Base-by-base conservation (phyloP, 1,284 basidiomycete genomes). In the Mycosarcoma mackinlayi region DNA sequence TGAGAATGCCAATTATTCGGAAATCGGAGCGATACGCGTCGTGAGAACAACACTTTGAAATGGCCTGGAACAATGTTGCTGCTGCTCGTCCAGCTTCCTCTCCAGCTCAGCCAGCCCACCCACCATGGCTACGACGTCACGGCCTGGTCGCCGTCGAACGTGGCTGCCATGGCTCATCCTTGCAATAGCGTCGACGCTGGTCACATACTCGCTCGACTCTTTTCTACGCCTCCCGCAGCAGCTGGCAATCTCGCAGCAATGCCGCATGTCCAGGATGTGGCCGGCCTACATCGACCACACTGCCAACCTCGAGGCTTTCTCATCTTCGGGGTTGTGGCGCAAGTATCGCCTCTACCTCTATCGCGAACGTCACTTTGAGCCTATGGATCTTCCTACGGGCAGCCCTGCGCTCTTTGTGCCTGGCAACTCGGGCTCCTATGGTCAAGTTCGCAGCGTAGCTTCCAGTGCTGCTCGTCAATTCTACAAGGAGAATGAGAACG, bases 251-350 rank as follows among this genome's bases (percentile, higher is more conserved):
- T 47, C 54, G n/a, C 73, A 75, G 34, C 65, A 74, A 87, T 99
- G 95, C 84, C 89, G 92, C 52, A 98, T 98, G 95, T 93, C 93
- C 61, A 94, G 89, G 86, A 98, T 98, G 96, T 91, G 88, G 5
- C 95, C 94, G 1, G 90, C 90, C 6, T 98, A 98, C 83, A 58
- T 83, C 24, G 84, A 92, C 35, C 86, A 90, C 31, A 68, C 71
- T 18, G 63, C 56, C 39, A 55, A 66, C 31, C 63, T 77, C 24
- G 73, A 77, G 5, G 48, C 78, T 85, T 92, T 84, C 55, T 85
- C 87, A 14, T 88, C 91, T 88, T 90, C 88, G 27, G 87, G 88
- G 19, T 84, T 92, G 6, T 89, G 89, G 19, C 82, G 83, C 19
- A 87, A 92, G 58, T 98, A 98, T 83, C 88, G 88, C 3, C 86